These are phyloP conservation scores for Tremellales sp. DNA, from an alignment of 1,284 basidiomycete species.

Conservation along the genomic window DNA sequence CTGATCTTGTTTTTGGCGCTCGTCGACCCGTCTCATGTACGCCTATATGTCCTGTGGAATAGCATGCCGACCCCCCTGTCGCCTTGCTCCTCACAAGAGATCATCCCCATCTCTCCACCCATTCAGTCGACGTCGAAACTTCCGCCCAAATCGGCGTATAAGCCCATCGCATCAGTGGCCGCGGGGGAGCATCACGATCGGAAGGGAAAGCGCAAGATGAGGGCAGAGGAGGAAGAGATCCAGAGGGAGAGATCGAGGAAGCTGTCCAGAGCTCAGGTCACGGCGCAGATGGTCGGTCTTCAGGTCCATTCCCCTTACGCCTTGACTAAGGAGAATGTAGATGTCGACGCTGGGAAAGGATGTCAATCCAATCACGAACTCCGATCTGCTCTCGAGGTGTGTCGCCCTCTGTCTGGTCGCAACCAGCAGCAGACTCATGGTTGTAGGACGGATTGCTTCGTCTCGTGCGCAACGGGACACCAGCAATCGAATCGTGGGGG, in stretches of 20 bases:
- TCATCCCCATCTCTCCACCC: conserved; percentile 36
- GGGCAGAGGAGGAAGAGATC: conserved; percentile 9
- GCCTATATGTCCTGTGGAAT: background rate
- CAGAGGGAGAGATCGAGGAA: conserved; percentile 12
- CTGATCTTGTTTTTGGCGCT: background rate
- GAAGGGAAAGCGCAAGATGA: conserved; percentile 21
- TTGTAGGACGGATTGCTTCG: conserved; percentile 39
- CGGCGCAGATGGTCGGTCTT: conserved; percentile 30
- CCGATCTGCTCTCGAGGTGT: conserved; percentile 33
- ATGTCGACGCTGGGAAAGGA: conserved; percentile 29
- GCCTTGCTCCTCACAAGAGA: conserved; percentile 36
- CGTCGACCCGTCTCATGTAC: background rate
- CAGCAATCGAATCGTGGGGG: conserved; percentile 41
- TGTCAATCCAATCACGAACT: conserved; percentile 43
- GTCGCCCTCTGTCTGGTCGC: conserved; percentile 1
- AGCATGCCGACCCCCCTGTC: conserved; percentile 26
- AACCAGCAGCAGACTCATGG: background rate
- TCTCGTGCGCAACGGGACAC: conserved; percentile 43
- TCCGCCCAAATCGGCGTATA: background rate
- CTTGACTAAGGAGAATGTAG: conserved; percentile 12
- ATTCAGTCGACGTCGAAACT: background rate
- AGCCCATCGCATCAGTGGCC: background rate
- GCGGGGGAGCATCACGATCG: conserved; percentile 6
- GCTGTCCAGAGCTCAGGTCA: conserved; percentile 19
- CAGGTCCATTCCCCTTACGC: background rate